A percentile compares a stretch with the other conserved stretches of the same genome.
These are phyloP conservation scores for Cryphonectria japonica DNA, from an alignment of 2,329 filamentous ascomycete species.

Conservation along the genomic window DNA sequence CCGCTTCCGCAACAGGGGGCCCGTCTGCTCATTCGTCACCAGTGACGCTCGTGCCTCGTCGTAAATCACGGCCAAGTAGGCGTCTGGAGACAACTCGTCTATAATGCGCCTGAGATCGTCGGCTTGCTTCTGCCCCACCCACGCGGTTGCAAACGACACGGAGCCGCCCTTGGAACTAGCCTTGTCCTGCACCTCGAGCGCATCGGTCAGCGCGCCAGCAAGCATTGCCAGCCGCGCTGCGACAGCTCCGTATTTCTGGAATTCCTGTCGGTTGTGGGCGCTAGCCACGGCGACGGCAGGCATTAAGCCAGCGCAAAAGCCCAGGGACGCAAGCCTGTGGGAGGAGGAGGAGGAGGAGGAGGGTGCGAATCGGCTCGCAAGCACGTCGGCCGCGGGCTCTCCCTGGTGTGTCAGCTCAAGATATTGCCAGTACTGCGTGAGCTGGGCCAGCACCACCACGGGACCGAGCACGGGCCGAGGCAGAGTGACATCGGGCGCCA, in stretches of 20 bases:
- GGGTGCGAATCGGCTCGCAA: too few species aligned
- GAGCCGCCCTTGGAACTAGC: conserved; percentile 32
- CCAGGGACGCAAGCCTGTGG: conserved; percentile 25
- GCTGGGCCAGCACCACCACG: conserved; percentile 44
- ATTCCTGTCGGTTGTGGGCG: conserved; percentile 33
- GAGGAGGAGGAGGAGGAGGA: too few species aligned
- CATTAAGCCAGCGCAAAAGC: conserved; percentile 47
- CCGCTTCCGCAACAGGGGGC: conserved; percentile 31
- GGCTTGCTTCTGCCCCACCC: conserved; percentile 30
- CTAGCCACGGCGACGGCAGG: conserved; percentile 42
- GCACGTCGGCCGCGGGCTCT: conserved; percentile 25
- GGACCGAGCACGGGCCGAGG: conserved; percentile 37
- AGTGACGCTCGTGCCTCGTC: conserved; percentile 44
- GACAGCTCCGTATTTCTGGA: conserved; percentile 41
- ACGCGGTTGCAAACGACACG: conserved; percentile 35
- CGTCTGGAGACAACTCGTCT: too few species aligned
- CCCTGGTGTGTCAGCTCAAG: conserved; percentile 19
- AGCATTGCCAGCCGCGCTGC: conserved; percentile 45
- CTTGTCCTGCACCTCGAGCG: conserved; percentile 34
- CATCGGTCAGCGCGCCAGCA: conserved; percentile 43
- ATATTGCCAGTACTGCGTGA: conserved; percentile 39
- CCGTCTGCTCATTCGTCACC: conserved; percentile 34
- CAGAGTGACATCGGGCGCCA: too few species aligned
- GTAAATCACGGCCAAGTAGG: conserved; percentile 31
- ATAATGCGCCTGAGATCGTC: conserved; percentile 30